Evolutionary conservation across 2,329 filamentous ascomycete species (phyloP), one percentile per base, ranked within the genome.

Genomic region (Raffaelea arxii): DNA sequence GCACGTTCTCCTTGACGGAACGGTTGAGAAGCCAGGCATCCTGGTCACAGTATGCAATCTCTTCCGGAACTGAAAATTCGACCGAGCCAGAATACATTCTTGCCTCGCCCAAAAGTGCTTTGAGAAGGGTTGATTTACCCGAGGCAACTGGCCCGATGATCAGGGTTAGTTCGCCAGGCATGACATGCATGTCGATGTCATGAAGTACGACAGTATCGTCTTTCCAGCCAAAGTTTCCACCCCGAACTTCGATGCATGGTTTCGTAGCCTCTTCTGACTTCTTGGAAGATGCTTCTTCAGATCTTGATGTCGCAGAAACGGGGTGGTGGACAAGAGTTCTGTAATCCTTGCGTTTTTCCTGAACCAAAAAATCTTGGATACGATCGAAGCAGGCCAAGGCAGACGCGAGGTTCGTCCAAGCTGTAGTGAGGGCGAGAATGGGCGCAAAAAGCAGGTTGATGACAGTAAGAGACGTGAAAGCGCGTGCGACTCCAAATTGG

Each of bases 1-100:
- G 48, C 5, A 74, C 67, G 30, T 65, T 66, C 1, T 66, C 51
- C 7, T 58, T 57, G n/a, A 72, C 53, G 0, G 62, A 64, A 2
- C 52, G 57, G 47, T 72, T 71, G 4, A 59, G 58, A 2, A 71
- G 58, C 67, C 69, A 74, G 1, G 69, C 62, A 0, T 55, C 58
- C 44, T 74, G 70, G 39, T 64, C 62, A 46, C 67, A 71, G 51
- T 66, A 72, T 0, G 63, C 66, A 12, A 67, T 49, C 21, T 58
- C 58, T 1, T 47, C 53, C 0, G 56, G 46, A 27, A 47, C 50
- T 0, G 53, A 49, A 2, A 58, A 46, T 2, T 47, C 51, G n/a
- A 67, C 48, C 0, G 45, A 46, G 1, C 65, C 66, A 1, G 49
- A 46, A 1, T 56, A 39, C 4, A 54, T 46, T 1, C 52, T 43